These are phyloP conservation scores for Carnegiea gigantea DNA, from an alignment of 179 eudicot species.

Conservation along the genomic window DNA sequence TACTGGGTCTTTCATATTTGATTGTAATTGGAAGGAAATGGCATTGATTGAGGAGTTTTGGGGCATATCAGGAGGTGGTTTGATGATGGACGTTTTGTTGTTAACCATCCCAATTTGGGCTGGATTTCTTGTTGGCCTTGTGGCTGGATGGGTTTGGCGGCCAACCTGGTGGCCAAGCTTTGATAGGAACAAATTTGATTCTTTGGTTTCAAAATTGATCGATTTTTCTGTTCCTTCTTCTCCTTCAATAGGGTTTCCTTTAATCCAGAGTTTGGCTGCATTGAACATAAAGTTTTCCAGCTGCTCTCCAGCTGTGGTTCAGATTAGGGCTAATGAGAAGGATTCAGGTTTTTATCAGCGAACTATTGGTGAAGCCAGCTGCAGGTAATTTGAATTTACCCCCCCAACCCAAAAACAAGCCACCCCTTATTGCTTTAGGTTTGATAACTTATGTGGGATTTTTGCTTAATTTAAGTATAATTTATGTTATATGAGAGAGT, in stretches of 20 bases:
- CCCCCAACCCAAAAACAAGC: too few relatives aligned
- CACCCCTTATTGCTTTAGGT: background rate
- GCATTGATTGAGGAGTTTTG: conserved; percentile 40
- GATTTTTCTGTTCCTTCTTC: conserved; percentile 44
- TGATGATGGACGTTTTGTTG: conserved; percentile 45
- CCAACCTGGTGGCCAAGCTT: conserved; percentile 74
- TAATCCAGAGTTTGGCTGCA: conserved; percentile 31
- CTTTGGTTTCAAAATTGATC: conserved; percentile 30
- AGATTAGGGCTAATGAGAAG: conserved; percentile 26
- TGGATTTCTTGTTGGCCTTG: conserved; percentile 65
- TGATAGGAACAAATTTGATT: conserved; percentile 40
- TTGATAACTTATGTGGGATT: background rate
- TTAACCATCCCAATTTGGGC: conserved; percentile 60
- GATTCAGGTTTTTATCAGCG: conserved; percentile 15
- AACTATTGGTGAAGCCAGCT: conserved; percentile 29
- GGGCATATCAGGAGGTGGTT: conserved; percentile 40
- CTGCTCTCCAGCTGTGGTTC: conserved; percentile 19
- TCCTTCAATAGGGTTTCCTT: conserved; percentile 33
- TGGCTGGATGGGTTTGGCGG: conserved; percentile 83
- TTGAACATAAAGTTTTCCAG: conserved; percentile 26
- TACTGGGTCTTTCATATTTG: conserved; percentile 11
- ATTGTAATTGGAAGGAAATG: conserved; percentile 31
- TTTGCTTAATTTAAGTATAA: background rate
- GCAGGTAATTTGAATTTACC: conserved; percentile 40
- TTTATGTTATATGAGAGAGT: background rate